phyloP scores from a whole-genome alignment of 768 basidiomycete genomes.

The Imleria badia region DNA sequence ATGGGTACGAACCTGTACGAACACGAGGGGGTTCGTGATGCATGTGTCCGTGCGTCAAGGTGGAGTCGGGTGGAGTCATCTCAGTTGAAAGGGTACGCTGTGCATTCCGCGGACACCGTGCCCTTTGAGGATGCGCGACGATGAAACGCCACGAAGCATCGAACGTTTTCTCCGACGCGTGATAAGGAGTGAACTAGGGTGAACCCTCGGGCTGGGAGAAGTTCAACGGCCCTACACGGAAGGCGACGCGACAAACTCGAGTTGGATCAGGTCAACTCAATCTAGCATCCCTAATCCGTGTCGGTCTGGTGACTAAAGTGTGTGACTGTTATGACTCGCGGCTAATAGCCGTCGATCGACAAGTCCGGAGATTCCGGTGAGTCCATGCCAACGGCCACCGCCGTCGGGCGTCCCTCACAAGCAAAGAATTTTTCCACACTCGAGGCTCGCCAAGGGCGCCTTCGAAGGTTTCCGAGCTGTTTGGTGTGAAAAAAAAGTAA shows the following conservation, averaged over 20 bases:
- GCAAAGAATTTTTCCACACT: too few relatives aligned
- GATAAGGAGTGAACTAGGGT: neutral
- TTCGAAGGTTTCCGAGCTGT: too few relatives aligned
- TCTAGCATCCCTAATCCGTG: neutral
- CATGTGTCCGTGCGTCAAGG: neutral
- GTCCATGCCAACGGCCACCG: neutral
- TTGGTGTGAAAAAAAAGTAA: neutral
- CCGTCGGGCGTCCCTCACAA: too few relatives aligned
- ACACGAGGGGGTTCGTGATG: conserved; percentile 9
- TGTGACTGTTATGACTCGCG: neutral
- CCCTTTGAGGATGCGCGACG: neutral
- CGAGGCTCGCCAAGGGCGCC: neutral
- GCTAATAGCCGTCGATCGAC: conserved; percentile 1
- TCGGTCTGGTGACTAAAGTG: neutral
- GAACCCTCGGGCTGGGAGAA: neutral
- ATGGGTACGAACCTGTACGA: conserved; percentile 6
- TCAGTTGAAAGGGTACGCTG: conserved; percentile 1
- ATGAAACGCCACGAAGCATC: conserved; percentile 8
- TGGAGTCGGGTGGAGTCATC: conserved; percentile 1
- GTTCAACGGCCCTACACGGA: neutral
- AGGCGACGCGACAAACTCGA: neutral
- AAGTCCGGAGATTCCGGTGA: neutral
- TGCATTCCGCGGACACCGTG: conserved; percentile 8
- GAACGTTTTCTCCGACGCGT: neutral
- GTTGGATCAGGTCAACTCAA: neutral